Evolutionary conservation across 129 eudicot genomes (phyloP).

Genomic region (Oenanthe sinensis): DNA sequence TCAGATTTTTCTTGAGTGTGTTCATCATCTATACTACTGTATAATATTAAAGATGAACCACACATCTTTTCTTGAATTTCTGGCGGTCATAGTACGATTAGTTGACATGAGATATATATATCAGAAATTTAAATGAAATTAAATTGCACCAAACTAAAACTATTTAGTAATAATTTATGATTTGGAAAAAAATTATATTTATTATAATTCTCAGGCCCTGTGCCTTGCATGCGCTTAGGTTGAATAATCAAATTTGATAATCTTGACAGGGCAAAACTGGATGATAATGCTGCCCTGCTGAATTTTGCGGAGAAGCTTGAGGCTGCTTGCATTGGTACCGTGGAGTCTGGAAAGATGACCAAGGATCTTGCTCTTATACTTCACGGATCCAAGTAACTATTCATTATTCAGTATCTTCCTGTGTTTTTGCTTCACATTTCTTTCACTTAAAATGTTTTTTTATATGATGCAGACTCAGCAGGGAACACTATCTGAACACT

Average conservation of each 20-base stretch:
- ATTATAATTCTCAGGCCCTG: neutral
- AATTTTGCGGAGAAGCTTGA: slow-evolving; percentile 73
- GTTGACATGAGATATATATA: neutral
- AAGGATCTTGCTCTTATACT: slow-evolving; percentile 90
- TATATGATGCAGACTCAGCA: slow-evolving; percentile 18
- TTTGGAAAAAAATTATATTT: neutral
- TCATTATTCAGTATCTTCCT: neutral
- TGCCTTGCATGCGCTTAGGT: no score
- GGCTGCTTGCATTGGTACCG: slow-evolving; percentile 72
- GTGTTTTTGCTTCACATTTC: neutral
- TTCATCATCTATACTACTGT: neutral
- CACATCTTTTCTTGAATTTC: neutral
- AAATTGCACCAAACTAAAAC: neutral
- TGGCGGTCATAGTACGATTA: neutral
- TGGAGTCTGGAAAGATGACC: slow-evolving; percentile 90
- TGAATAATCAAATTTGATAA: slow-evolving; percentile 4
- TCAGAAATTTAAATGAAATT: neutral
- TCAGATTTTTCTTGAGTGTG: neutral
- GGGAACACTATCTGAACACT: slow-evolving; percentile 49
- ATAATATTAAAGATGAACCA: neutral
- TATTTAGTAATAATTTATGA: neutral
- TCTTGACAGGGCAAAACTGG: slow-evolving; percentile 67
- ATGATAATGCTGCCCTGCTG: slow-evolving; percentile 50
- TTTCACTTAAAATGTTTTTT: neutral
- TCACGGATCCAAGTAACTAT: slow-evolving; percentile 69